phyloP scores from a whole-genome alignment of 306 rosid species.

The Cucurbita pepo region DNA sequence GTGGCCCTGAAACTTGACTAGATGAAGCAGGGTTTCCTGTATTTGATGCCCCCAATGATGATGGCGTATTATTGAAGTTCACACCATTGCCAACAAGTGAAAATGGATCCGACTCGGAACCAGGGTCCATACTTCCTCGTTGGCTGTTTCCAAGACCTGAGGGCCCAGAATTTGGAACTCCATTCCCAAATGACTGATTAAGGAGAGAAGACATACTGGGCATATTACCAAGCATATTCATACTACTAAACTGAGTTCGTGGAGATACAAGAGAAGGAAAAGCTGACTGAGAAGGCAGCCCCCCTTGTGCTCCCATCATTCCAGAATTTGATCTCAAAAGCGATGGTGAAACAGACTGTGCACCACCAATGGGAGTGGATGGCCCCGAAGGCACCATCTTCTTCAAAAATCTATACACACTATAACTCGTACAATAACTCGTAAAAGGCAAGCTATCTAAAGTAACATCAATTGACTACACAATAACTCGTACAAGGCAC shows the following conservation, averaged over 20 bases:
- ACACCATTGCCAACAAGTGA: conserved; percentile 57
- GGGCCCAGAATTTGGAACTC: conserved; percentile 50
- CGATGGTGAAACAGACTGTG: conserved; percentile 70
- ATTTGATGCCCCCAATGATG: conserved; percentile 44
- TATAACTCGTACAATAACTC: neutral
- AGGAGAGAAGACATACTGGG: conserved; percentile 61
- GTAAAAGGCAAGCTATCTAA: conserved; percentile 12
- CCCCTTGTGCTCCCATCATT: conserved; percentile 78
- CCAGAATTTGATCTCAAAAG: conserved; percentile 83
- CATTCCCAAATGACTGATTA: conserved; percentile 63
- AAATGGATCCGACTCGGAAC: conserved; percentile 59
- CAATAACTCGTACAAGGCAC: conserved; percentile 10
- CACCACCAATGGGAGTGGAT: conserved; percentile 64
- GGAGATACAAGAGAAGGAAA: conserved; percentile 67
- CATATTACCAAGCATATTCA: conserved; percentile 68
- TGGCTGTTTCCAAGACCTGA: conserved; percentile 61
- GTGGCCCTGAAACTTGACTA: conserved; percentile 69
- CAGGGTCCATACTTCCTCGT: conserved; percentile 56
- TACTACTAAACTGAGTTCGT: conserved; percentile 46
- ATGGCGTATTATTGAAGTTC: conserved; percentile 40
- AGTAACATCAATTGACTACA: conserved; percentile 22
- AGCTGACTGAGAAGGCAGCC: conserved; percentile 49
- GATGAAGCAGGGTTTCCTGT: conserved; percentile 48
- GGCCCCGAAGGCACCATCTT: conserved; percentile 89
- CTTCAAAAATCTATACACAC: conserved; percentile 17